A percentile compares a stretch with the other conserved stretches of the same genome.
Conservation (phyloP, 1,139 yeast species). For the Scheffersomyces segobiensis region DNA sequence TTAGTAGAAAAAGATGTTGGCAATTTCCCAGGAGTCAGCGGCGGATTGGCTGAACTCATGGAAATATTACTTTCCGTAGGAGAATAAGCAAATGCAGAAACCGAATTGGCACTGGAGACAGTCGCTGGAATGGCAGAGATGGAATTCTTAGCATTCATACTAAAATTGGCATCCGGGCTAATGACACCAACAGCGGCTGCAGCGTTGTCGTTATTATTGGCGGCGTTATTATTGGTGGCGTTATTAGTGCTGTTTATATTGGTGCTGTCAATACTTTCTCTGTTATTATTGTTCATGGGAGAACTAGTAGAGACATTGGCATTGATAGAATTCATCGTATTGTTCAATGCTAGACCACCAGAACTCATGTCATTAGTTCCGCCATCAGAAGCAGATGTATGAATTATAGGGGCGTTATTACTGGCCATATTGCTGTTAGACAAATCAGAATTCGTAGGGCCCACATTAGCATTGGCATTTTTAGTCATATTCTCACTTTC, state of each 20-base stretch:
- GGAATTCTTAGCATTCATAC: not conserved
- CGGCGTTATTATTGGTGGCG: slow-evolving; percentile 3
- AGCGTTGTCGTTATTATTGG: slow-evolving; percentile 3
- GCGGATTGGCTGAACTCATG: slow-evolving; percentile 1
- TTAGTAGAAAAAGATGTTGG: not conserved
- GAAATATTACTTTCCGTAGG: not conserved
- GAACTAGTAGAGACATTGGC: not conserved
- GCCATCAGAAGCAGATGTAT: not conserved
- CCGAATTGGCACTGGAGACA: not conserved
- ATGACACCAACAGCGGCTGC: not conserved
- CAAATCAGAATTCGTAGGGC: not conserved
- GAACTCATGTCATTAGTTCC: not conserved
- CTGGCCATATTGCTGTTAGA: not conserved
- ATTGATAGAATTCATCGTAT: not conserved
- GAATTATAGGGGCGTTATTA: not conserved
- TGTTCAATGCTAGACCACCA: not conserved
- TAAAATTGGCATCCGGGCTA: not conserved
- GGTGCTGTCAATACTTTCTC: too few species aligned
- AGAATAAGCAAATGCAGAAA: not conserved
- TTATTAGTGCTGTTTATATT: slow-evolving; percentile 4
- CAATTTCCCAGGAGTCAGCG: not conserved
- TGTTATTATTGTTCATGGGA: slow-evolving; percentile 1
- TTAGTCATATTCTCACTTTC: not conserved
- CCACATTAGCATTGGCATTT: not conserved
- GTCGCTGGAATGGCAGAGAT: not conserved